A percentile compares a stretch with the other conserved stretches of the same genome.
Conservation (phyloP, 495 filamentous ascomycete species). For the Massariosphaeria phaeospora region DNA sequence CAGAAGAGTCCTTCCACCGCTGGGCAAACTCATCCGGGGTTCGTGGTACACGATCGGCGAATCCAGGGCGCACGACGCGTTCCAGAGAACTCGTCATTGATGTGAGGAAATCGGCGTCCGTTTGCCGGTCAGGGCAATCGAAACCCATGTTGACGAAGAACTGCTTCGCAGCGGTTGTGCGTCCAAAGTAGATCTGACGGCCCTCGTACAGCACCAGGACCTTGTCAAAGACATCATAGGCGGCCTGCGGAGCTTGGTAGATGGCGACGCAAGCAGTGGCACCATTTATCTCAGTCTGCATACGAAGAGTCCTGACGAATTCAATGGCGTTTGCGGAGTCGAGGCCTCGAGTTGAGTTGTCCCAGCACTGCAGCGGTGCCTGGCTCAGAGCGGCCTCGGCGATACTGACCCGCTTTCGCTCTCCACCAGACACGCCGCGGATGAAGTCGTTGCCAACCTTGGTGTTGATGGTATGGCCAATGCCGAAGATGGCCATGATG, state of each 20-base stretch:
- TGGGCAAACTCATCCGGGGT: constrained; percentile 65
- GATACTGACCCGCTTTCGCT: constrained; percentile 45
- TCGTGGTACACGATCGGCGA: constrained; percentile 59
- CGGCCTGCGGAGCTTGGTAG: constrained; percentile 41
- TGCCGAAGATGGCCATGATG: constrained; percentile 45
- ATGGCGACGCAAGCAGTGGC: constrained; percentile 41
- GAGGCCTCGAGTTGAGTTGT: constrained; percentile 44
- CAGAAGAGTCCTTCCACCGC: constrained; percentile 70
- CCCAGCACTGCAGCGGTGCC: constrained; percentile 43
- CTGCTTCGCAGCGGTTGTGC: constrained; percentile 29
- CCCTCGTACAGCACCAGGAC: constrained; percentile 43
- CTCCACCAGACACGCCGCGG: constrained; percentile 42
- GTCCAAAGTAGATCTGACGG: constrained; percentile 43
- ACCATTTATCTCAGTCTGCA: constrained; percentile 38
- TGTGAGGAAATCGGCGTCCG: constrained; percentile 66
- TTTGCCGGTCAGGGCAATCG: constrained; percentile 56
- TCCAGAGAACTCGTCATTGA: constrained; percentile 65
- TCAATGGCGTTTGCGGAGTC: constrained; percentile 45
- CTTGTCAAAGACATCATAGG: constrained; percentile 43
- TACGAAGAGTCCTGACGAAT: constrained; percentile 43
- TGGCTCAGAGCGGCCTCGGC: constrained; percentile 40
- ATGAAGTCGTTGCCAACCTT: constrained; percentile 44
- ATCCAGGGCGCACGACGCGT: constrained; percentile 56
- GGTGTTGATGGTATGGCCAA: constrained; percentile 43
- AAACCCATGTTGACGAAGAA: constrained; percentile 55